Base-by-base conservation (phyloP, 768 basidiomycete species). In the Lyophyllum semitale region DNA sequence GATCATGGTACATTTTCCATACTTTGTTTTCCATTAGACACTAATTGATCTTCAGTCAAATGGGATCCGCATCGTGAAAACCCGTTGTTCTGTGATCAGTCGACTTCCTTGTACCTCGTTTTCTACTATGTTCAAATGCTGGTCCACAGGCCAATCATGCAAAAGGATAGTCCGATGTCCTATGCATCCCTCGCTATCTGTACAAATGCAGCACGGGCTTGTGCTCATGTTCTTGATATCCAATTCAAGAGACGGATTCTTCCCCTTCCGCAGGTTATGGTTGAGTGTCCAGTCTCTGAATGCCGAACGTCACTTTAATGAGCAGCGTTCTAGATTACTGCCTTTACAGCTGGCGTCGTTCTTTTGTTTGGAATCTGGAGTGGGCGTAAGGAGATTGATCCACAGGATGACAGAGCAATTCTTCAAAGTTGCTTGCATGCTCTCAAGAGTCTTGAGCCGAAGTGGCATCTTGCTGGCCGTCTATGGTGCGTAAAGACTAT, bases 141-240 rank as follows among this genome's bases (percentile, higher is more conserved):
- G 50, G 75, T 88, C 40, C 88, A 91, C 65, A 80, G 88, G 11
- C 85, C 88, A 0, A 91, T 89, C 70, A 77, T 91, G 2, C 37
- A 71, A 11, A 76, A 73, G 52, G 68, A 72, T 1, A 72, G 77
- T 5, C 48, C 63, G 4, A 61, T 80, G 17, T 73, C 78, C 1
- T 77, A 81, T 51, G 80, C 84, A 8, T 87, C 84, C 0, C 76
- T 87, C 12, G 82, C 86, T 1, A 87, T 87, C 52, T 90, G 85
- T 65, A 79, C 86, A 25, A 77, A 90, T 53, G 84, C 93, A 1
- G 89, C 92, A 1, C 76, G 91, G 11, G 85, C 87, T 0, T 87
- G 83, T 55, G 81, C 79, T 23, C 89, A 88, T 54, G 76, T 94
- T 27, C 68, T 88, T 49, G 88, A 90, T 56, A 72, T 78, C 5